Conservation (phyloP, 2,329 filamentous ascomycete species). For the Ophidiomyces ophidiicola region DNA sequence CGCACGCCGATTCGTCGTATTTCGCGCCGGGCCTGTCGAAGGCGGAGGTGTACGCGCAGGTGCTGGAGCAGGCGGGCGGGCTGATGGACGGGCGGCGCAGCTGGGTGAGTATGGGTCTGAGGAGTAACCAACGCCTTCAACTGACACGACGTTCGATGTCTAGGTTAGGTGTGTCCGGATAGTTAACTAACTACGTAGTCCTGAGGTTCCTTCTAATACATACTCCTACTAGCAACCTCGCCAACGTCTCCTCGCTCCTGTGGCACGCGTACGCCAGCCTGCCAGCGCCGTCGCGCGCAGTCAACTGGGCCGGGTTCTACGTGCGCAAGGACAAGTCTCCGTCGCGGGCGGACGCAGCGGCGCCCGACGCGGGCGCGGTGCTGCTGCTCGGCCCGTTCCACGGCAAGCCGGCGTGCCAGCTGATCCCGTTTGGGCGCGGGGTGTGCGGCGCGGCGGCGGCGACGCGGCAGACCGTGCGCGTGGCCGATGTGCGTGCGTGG, state of each 20-base stretch:
- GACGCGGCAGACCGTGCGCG: conserved; percentile 29
- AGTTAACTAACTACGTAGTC: no score
- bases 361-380: conserved; percentile 17
- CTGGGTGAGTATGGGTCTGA: conserved; percentile 29
- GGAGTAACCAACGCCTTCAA: not conserved
- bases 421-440: conserved; percentile 35
- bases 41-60: conserved; percentile 32
- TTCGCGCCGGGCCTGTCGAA: conserved; percentile 31
- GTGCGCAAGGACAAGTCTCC: conserved; percentile 35
- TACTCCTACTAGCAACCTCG: conserved; percentile 30
- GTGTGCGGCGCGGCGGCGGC: conserved; percentile 37
- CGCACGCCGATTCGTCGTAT: conserved; percentile 38
- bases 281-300: conserved; percentile 31
- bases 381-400: conserved; percentile 39
- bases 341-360: conserved; percentile 8
- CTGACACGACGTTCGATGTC: not conserved
- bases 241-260: conserved; percentile 38
- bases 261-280: conserved; percentile 38
- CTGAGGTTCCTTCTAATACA: no score
- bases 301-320: conserved; percentile 41
- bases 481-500: conserved; percentile 34
- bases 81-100: conserved; percentile 35
- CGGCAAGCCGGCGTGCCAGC: conserved; percentile 39
- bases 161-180: conserved; percentile 8
- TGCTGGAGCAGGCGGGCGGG: conserved; percentile 29